Evolutionary conservation across 1,284 basidiomycete species (phyloP), one percentile per base, ranked within the genome.

Genomic region (Ganoderma sinense): DNA sequence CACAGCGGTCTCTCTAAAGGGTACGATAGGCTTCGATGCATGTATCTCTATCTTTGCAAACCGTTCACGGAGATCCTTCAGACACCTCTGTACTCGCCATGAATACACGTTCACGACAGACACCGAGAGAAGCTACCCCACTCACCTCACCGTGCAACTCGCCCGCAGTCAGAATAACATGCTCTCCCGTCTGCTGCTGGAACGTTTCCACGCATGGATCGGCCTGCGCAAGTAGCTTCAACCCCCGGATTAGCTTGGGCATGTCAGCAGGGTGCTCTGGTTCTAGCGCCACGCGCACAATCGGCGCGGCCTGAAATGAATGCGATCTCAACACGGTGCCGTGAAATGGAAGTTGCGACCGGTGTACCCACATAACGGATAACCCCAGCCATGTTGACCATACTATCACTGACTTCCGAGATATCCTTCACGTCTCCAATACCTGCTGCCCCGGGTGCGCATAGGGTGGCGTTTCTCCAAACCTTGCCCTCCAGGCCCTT

Each of bases 191-290:
- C 76, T 96, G 91, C 81, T 99, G 97, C 72, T 99, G 95, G 79
- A 98, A 94, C 0, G 95, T 97, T 80, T 99, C 96, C 20, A 98
- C 97, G 76, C 97, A 99, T 1, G 98, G 97, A 82, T 99, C 98
- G 5, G 97, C 93, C 80, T 99, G 97, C 77, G 94, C 95, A 39
- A 99, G 89, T 40, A 99, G 85, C 75, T 93, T 94, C 65, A 99
- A 84, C 0, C 98, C 98, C 64, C 88, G 88, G 43, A 99, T 88
- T 20, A 99, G 87, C 79, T 96, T 97, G 1, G 92, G 93, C 91
- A 99, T 94, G 78, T 99, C 96, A n/a, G 90, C 93, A 13, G 97
- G 95, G 64, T 91, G 88, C 43, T 85, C 86, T 0, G 98, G 97
- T 78, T 99, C 98, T 48, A 99, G 83, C 0, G 98, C 97, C 20